Percentiles rank a stretch among this genome's conserved stretches.
phyloP scores from a whole-genome alignment of 1,284 basidiomycete species.

The Puccinia hordei region DNA sequence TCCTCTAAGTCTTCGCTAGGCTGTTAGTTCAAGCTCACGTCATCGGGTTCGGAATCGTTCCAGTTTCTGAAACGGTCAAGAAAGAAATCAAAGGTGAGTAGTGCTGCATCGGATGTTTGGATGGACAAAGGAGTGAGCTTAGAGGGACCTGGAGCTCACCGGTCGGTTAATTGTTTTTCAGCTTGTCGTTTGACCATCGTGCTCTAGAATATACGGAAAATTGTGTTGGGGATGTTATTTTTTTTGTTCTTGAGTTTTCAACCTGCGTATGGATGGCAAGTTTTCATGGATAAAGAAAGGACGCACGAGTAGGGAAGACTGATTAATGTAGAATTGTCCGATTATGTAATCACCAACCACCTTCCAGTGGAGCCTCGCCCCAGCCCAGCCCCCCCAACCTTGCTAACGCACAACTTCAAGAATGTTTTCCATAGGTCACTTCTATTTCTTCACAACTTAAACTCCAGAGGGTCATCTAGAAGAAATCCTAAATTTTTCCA shows the following conservation, averaged over 20 bases:
- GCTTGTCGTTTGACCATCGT: slow-evolving; percentile 45
- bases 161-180: slow-evolving; percentile 43
- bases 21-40: neutral
- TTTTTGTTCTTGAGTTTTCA: neutral
- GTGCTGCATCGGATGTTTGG: neutral
- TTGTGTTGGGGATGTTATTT: neutral
- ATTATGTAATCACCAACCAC: no score
- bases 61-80: slow-evolving; percentile 20
- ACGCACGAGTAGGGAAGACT: no score
- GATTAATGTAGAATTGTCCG: no score
- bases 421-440: no score
- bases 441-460: no score
- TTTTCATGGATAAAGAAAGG: no score
- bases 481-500: no score
- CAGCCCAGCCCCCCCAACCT: no score
- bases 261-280: no score
- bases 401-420: no score
- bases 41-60: slow-evolving; percentile 27
- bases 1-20: neutral
- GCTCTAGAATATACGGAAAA: neutral
- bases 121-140: neutral
- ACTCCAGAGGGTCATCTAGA: no score
- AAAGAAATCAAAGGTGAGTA: neutral
- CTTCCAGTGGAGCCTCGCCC: no score
- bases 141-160: neutral